These are phyloP conservation scores for Aleurites moluccanus DNA, from an alignment of 441 rosid genomes.

Conservation along the genomic window DNA sequence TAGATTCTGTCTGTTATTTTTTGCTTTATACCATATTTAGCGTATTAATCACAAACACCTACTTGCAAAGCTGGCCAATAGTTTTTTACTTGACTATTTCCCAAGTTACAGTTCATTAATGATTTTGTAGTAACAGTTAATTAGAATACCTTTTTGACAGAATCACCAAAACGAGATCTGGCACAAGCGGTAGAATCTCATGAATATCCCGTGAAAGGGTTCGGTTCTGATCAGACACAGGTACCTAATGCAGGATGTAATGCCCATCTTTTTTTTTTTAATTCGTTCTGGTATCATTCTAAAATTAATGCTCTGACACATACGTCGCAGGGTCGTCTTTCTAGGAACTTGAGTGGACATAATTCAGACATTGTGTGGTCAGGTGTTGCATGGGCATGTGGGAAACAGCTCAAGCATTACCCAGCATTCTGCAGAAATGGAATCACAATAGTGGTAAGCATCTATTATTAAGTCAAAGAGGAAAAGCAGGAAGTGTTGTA, in stretches of 20 bases:
- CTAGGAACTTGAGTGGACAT: constrained; percentile 51
- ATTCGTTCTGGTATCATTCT: constrained; percentile 12
- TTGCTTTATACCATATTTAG: neutral
- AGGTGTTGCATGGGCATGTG: constrained; percentile 82
- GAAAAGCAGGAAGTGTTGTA: neutral
- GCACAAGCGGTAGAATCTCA: constrained; percentile 48
- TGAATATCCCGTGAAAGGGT: constrained; percentile 46
- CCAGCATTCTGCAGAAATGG: constrained; percentile 84
- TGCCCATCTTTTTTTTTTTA: neutral
- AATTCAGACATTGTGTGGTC: constrained; percentile 84
- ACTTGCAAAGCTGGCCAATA: neutral
- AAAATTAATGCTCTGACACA: constrained; percentile 18
- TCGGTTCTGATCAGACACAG: constrained; percentile 45
- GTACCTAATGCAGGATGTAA: constrained; percentile 35
- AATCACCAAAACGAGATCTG: constrained; percentile 51
- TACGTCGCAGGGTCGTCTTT: constrained; percentile 50
- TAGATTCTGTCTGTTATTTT: neutral
- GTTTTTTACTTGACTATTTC: neutral
- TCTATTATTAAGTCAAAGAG: constrained; percentile 19
- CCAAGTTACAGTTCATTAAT: neutral
- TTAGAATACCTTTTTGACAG: constrained; percentile 40
- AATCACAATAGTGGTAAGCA: constrained; percentile 74
- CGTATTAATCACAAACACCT: neutral
- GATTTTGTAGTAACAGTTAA: neutral
- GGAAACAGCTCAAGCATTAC: constrained; percentile 91